Conservation (phyloP, 768 basidiomycete species). For the Russula vinacea region DNA sequence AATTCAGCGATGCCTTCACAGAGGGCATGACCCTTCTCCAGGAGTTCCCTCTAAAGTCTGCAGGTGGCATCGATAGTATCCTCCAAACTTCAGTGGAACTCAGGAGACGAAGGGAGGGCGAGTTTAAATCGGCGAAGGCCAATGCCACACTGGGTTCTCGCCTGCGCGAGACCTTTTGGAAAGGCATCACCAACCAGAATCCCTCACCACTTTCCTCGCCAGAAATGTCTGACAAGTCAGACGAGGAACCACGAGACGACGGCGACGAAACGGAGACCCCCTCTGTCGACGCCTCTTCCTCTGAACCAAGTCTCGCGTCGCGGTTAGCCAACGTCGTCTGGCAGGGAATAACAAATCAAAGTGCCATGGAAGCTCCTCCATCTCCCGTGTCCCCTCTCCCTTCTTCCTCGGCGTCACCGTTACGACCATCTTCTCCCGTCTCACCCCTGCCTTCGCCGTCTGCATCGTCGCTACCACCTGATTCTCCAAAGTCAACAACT, state of each 20-base stretch:
- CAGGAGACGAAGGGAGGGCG: constrained; percentile 48
- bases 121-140: constrained; percentile 36
- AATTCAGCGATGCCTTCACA: constrained; percentile 61
- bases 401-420: constrained; percentile 39
- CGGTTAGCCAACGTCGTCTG: constrained; percentile 64
- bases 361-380: constrained; percentile 62
- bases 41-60: constrained; percentile 57
- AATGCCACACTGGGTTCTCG: constrained; percentile 52
- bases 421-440: constrained; percentile 36
- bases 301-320: constrained; percentile 44
- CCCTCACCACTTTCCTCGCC: constrained; percentile 41
- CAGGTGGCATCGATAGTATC: constrained; percentile 68
- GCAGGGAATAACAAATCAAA: constrained; percentile 74
- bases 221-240: constrained; percentile 34
- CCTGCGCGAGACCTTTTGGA: constrained; percentile 62
- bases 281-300: background rate
- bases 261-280: constrained; percentile 48
- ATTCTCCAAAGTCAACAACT: constrained; percentile 27
- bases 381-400: constrained; percentile 40
- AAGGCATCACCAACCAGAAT: constrained; percentile 57
- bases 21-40: constrained; percentile 65
- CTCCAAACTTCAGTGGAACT: constrained; percentile 66
- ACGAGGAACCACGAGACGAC: constrained; percentile 37
- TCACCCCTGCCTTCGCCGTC: constrained; percentile 34
- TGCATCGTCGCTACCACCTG: constrained; percentile 30